A percentile compares a stretch with the other conserved stretches of the same genome.
Evolutionary conservation across 2,329 filamentous ascomycete genomes (phyloP).

Genomic region (Exophiala sp.): DNA sequence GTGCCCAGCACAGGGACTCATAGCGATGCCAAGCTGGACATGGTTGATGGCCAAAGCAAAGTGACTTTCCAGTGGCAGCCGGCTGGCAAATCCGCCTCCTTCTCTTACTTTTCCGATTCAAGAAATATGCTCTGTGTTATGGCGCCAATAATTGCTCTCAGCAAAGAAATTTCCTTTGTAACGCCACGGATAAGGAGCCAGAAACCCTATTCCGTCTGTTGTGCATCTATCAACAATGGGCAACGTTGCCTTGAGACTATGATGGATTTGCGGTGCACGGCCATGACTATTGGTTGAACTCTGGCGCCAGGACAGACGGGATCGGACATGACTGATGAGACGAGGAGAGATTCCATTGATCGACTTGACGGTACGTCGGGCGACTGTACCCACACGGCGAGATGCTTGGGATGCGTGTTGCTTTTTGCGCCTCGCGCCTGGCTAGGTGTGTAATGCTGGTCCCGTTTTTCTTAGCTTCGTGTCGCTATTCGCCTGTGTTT

Average conservation of each 20-base stretch:
- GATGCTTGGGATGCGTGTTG: slow-evolving; percentile 19
- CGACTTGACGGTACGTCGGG: slow-evolving; percentile 6
- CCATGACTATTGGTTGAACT: slow-evolving; percentile 11
- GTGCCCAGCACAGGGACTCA: background rate
- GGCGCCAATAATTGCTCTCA: background rate
- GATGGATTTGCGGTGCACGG: slow-evolving; percentile 3
- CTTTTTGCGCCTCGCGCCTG: slow-evolving; percentile 23
- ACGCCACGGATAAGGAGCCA: background rate
- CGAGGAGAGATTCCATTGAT: background rate
- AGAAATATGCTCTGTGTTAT: background rate
- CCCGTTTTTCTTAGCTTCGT: background rate
- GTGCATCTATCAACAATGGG: slow-evolving; percentile 2
- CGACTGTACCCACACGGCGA: slow-evolving; percentile 20
- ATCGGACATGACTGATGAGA: slow-evolving; percentile 18
- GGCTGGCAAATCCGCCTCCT: slow-evolving; percentile 4
- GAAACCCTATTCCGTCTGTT: slow-evolving; percentile 8
- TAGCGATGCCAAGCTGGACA: background rate
- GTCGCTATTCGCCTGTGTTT: slow-evolving; percentile 21
- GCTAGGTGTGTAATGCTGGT: slow-evolving; percentile 14
- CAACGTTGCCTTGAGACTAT: background rate
- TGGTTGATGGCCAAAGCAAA: slow-evolving; percentile 4
- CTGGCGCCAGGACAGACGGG: slow-evolving; percentile 22
- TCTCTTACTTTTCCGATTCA: no score
- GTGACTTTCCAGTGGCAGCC: slow-evolving; percentile 1
- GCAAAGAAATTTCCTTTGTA: slow-evolving; percentile 7